Evolutionary conservation across 352 stramenopile genomes (phyloP).

Genomic region (Phytophthora chlamydospora): DNA sequence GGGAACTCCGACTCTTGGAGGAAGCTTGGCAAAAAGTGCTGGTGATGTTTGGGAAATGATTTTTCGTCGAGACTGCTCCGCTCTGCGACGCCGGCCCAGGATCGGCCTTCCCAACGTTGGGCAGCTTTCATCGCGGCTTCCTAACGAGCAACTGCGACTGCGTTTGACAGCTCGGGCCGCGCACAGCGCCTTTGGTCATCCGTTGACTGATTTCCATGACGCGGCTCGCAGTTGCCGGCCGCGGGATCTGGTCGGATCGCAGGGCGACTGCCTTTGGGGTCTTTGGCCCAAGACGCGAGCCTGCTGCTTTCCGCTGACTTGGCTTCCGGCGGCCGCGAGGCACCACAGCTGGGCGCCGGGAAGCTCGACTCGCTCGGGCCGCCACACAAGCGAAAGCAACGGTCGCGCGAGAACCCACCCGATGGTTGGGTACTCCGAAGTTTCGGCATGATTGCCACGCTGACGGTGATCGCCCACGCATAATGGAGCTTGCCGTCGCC

Average conservation of each 20-base stretch:
- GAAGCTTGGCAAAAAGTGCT: background rate
- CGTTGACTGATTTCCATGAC: background rate
- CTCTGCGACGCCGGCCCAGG: slow-evolving; percentile 20
- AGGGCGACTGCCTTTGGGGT: background rate
- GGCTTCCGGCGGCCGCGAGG: slow-evolving; percentile 6
- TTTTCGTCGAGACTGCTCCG: slow-evolving; percentile 15
- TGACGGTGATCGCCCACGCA: background rate
- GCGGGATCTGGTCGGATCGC: slow-evolving; percentile 34
- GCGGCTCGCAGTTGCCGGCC: background rate
- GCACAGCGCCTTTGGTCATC: too few relatives aligned
- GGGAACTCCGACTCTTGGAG: too few relatives aligned
- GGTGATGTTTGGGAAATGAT: slow-evolving; percentile 11
- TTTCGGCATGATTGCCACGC: slow-evolving; percentile 7
- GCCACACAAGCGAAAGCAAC: slow-evolving; percentile 9
- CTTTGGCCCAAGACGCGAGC: too few relatives aligned
- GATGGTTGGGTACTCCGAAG: slow-evolving; percentile 25
- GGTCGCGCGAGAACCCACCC: slow-evolving; percentile 5
- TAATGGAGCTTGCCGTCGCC: background rate
- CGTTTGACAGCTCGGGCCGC: slow-evolving; percentile 6
- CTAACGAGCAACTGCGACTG: background rate
- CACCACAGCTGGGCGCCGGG: slow-evolving; percentile 24
- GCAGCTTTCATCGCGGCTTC: slow-evolving; percentile 28
- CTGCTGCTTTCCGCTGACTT: slow-evolving; percentile 3
- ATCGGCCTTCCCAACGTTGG: slow-evolving; percentile 15
- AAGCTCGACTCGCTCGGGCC: slow-evolving; percentile 7